phyloP scores from a whole-genome alignment of 1,139 yeast genomes.

The Suhomyces kunorum region DNA sequence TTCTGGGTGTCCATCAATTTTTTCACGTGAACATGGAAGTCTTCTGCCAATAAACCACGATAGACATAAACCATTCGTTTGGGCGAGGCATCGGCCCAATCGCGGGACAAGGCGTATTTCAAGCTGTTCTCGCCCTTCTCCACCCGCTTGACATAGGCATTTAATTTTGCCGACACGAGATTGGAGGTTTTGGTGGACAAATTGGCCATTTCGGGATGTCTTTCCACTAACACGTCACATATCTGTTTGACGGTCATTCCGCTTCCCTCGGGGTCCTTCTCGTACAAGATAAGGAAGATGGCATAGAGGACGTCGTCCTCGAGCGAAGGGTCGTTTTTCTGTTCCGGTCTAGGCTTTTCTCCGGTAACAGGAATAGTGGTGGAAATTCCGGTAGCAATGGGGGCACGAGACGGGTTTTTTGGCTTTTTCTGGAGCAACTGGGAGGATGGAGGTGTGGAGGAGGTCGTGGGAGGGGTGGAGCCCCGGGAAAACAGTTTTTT shows the following conservation, averaged over 20 bases:
- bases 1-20: slow-evolving; percentile 49
- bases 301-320: slow-evolving; percentile 78
- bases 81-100: slow-evolving; percentile 88
- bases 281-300: slow-evolving; percentile 68
- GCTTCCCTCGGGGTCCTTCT: slow-evolving; percentile 62
- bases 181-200: slow-evolving; percentile 79
- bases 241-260: slow-evolving; percentile 88
- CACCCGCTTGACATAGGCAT: slow-evolving; percentile 80
- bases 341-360: slow-evolving; percentile 71
- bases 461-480: slow-evolving; percentile 19
- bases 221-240: slow-evolving; percentile 69
- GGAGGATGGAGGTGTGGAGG: slow-evolving; percentile 18
- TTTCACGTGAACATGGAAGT: slow-evolving; percentile 69
- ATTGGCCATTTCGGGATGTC: slow-evolving; percentile 81
- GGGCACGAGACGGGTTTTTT: slow-evolving; percentile 40
- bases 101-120: slow-evolving; percentile 73
- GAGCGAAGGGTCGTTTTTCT: slow-evolving; percentile 58
- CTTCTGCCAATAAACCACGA: slow-evolving; percentile 71
- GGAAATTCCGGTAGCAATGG: slow-evolving; percentile 71
- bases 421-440: slow-evolving; percentile 30
- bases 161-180: slow-evolving; percentile 75
- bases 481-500: slow-evolving; percentile 20
- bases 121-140: slow-evolving; percentile 76
- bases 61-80: slow-evolving; percentile 86
- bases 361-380: slow-evolving; percentile 81